Base-by-base conservation (phyloP, 495 filamentous ascomycete genomes). In the Aspergillus carlsbadensis region DNA sequence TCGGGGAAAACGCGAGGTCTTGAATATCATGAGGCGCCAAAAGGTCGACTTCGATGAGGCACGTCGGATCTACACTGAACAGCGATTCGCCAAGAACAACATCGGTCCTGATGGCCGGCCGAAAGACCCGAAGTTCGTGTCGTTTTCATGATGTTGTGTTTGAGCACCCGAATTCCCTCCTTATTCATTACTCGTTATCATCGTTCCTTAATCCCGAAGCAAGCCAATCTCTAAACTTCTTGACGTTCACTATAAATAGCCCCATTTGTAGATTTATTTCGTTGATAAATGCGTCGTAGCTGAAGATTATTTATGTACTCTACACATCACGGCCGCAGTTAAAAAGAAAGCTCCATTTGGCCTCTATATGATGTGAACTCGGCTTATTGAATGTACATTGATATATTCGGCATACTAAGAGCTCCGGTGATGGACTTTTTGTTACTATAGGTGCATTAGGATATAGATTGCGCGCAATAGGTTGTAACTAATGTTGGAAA, bases 41-140 rank as follows among this genome's bases (percentile, higher is more conserved):
- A 76, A 71, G 42, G 79, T 96, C 15, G 78, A 78, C 50, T 98
- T 98, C 67, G 94, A 98, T 74, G 92, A 98, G 76, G 94, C 94
- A 22, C 80, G 94, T 56, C 76, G 88, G 46, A 80, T 92, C 18
- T 93, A 87, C 64, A 92, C 88, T 64, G 86, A 96, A 77, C 83
- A 90, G 57, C 78, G 87, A 58, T 94, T 98, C 65, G 81, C 81
- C 61, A 90, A 85, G 66, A 90, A 96, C 64, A 87, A 88, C 52
- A 97, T 98, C 65, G 92, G 85, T 10, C 77, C 86, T 14, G 95
- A 98, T 70, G 94, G 95, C 33, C 73, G 84, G 64, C 94, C 94
- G 47, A 84, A 85, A 68, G 94, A 97, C 80, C 91, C 91, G 54
- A 96, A 96, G 77, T 95, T 96, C 67, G 90, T 96, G 10, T 92